A percentile compares a stretch with the other conserved stretches of the same genome.
Conservation (phyloP, 495 filamentous ascomycete genomes). For the Cenococcum geophilum region DNA sequence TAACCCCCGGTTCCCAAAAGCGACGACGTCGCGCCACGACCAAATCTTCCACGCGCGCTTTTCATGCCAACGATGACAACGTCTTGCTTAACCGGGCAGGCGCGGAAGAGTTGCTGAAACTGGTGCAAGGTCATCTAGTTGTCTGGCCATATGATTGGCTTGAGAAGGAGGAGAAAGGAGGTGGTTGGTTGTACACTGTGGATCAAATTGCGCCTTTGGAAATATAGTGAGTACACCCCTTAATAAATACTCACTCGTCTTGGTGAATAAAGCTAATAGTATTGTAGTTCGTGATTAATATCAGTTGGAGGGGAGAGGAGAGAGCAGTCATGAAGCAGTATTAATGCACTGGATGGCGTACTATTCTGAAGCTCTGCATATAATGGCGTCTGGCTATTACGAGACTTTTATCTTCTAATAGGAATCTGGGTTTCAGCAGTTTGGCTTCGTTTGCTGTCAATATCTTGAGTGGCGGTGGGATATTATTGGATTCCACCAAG, state of each 20-base stretch:
- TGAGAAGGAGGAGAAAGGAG: conserved; percentile 77
- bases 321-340: too few species aligned
- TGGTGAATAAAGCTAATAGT: neutral
- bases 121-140: conserved; percentile 85
- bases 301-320: too few species aligned
- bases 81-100: conserved; percentile 58
- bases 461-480: too few species aligned
- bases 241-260: neutral
- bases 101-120: conserved; percentile 70
- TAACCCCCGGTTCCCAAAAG: conserved; percentile 32
- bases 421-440: too few species aligned
- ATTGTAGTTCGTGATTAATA: neutral
- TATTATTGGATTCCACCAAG: too few species aligned
- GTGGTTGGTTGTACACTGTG: conserved; percentile 95
- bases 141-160: conserved; percentile 94
- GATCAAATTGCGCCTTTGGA: conserved; percentile 93
- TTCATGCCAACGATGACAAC: conserved; percentile 60
- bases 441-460: too few species aligned
- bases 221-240: conserved; percentile 56
- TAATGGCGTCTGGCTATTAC: too few species aligned
- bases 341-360: neutral
- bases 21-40: conserved; percentile 70
- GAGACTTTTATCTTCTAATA: too few species aligned
- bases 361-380: too few species aligned
- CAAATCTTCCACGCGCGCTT: conserved; percentile 64